These are phyloP conservation scores for Sechiopsis laciniata DNA, from an alignment of 306 rosid species.

Conservation along the genomic window DNA sequence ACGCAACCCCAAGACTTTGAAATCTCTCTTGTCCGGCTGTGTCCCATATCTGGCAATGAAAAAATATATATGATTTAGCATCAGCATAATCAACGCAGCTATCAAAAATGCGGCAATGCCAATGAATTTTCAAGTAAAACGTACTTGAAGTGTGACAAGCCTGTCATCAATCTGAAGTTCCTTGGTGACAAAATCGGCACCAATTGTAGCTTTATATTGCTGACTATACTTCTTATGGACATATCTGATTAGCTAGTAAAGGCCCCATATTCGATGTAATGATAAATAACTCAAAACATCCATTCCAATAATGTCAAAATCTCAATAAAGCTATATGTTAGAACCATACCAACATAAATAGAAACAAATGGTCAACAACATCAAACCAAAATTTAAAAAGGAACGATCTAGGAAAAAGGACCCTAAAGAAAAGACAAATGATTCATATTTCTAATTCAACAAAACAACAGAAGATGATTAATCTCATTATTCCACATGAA, in stretches of 20 bases:
- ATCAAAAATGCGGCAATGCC: background rate
- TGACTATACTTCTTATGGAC: slow-evolving; percentile 93
- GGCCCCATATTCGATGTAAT: slow-evolving; percentile 25
- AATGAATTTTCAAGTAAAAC: slow-evolving; percentile 24
- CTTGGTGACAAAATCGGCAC: slow-evolving; percentile 97
- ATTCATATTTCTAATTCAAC: background rate
- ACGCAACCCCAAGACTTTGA: slow-evolving; percentile 79
- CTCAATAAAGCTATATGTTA: background rate
- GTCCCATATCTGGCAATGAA: slow-evolving; percentile 75
- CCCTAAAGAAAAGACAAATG: background rate
- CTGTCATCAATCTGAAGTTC: slow-evolving; percentile 93
- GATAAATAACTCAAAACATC: background rate
- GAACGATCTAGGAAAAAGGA: too few species aligned
- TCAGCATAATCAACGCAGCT: background rate
- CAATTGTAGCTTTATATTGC: slow-evolving; percentile 95
- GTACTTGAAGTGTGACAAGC: slow-evolving; percentile 89
- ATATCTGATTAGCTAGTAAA: slow-evolving; percentile 55
- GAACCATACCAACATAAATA: background rate
- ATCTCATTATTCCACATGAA: background rate
- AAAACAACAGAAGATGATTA: background rate
- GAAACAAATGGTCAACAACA: background rate
- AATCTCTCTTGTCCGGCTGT: slow-evolving; percentile 97
- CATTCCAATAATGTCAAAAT: background rate
- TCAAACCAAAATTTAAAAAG: too few species aligned
- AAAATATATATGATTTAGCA: slow-evolving; percentile 7